Evolutionary conservation across 1,139 yeast genomes (phyloP), one percentile per base, ranked within the genome.

Genomic region (Zygosaccharomyces pseudobailii): DNA sequence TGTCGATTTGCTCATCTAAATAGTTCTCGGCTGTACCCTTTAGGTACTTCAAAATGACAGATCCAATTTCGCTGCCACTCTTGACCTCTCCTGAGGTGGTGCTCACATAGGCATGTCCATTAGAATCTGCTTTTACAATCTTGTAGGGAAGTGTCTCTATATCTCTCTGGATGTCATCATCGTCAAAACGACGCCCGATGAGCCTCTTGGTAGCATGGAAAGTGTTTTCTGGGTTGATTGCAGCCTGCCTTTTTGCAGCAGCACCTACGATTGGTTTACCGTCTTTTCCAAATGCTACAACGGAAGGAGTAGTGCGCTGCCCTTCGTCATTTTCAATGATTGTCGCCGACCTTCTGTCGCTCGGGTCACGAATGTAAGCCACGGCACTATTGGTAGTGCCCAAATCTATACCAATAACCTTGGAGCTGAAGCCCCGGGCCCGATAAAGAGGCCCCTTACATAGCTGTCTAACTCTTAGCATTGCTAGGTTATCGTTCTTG

Each of bases 311-410:
- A 0, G 90, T 84, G 49, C 88, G 68, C 24, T 74, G 75, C 5
- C 89, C 89, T 54, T 82, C 82, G 48, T 74, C 77, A 62, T 84
- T 82, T 59, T 84, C 92, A 35, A 85, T 69, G 36, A 84, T 83
- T 0, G 59, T 52, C 7, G 68, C 66, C 1, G 79, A 77, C 51
- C 75, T 73, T 54, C 82, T 78, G 37, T 82, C 69, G 43, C 53
- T 54, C 3, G 62, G 54, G 44, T 64, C 63, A 40, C 62, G 50
- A 22, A 64, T 61, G 47, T 63, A 63, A 0, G 92, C 92, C 6
- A 84, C 92, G 0, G 92, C 92, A 10, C 90, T 84, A 58, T 85
- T 85, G 10, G 94, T 85, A 4, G 94, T 85, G 9, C 94, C 94
- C 41, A 85, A 66, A 62, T 85, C 94, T 50, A 85, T 84, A 37